Base-by-base conservation (phyloP, 2,329 filamentous ascomycete genomes). In the Rhexocercosporidium sp. region DNA sequence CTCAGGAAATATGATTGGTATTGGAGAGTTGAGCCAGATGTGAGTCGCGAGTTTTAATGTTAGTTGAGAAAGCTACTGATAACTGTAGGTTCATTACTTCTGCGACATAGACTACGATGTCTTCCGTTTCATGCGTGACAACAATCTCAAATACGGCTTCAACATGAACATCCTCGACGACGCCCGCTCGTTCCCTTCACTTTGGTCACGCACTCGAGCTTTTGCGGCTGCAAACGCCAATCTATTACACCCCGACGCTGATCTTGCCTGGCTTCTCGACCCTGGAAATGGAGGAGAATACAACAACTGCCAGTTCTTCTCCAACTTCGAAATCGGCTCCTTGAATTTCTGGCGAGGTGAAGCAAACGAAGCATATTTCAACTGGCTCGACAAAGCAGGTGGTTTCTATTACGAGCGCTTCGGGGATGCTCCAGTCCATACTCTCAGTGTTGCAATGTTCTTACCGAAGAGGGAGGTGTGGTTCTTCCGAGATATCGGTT, bases 221-320 rank as follows among this genome's bases (percentile, higher is more conserved):
- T 99, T 97, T 82, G 96, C 96, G 75, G 86, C 90, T 78, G 88
- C 91, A 73, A 88, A 95, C 80, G 94, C 96, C 1, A 89, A 98
- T 81, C 91, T 98, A 79, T 86, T 98, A 75, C 87, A 85, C 20
- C 82, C 91, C 70, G 90, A 88, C 75, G 97, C 97, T 81, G 91
- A 91, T 2, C 90, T 98, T 87, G 85, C 83, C 3, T 98, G 97
- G 82, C 82, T 99, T 72, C 96, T 92, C 74, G 93, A 97, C 72
- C 56, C 74, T 8, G 92, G 97, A 72, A 88, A 87, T 61, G 94
- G 94, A 62, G 88, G 94, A 68, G 93, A 87, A 9, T 98, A 98
- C 84, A 99, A 97, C 83, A 90, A 94, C 78, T 99, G 96, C 82
- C 96, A 98, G 79, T 98, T 98, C 90, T 99, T 96, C 94, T 97